Conservation (phyloP, 2,329 filamentous ascomycete genomes). For the Cytospora piceicola region DNA sequence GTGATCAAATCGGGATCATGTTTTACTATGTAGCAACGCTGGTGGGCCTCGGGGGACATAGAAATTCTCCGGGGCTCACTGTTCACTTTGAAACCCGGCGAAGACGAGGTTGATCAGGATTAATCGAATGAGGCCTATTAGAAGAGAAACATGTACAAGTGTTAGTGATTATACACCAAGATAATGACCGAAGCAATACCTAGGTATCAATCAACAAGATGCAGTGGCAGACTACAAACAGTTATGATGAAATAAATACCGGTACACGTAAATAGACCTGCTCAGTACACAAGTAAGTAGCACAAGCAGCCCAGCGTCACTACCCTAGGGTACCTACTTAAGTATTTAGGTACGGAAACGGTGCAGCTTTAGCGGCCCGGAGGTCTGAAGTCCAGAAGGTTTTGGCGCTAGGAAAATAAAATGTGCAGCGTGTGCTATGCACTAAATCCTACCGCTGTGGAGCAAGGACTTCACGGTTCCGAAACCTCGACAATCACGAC, state of each 20-base stretch:
- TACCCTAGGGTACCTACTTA: no score
- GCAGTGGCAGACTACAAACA: not conserved
- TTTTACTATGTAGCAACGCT: not conserved
- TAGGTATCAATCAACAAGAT: no score
- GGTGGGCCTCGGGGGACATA: not conserved
- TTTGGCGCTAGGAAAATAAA: not conserved
- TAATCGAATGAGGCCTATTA: not conserved
- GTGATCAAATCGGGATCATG: not conserved
- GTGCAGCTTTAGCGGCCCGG: not conserved
- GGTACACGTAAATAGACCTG: no score
- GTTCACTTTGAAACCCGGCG: not conserved
- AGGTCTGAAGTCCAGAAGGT: not conserved
- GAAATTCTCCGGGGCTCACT: not conserved
- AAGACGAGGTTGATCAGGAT: not conserved
- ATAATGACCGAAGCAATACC: no score
- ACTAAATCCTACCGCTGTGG: not conserved
- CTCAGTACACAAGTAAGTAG: not conserved
- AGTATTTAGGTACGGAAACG: not conserved
- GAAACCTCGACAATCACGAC: not conserved
- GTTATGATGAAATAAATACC: not conserved
- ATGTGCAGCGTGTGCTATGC: not conserved
- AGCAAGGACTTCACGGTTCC: not conserved
- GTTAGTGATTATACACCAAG: no score
- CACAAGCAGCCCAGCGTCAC: no score
- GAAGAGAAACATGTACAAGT: no score